Evolutionary conservation across 495 filamentous ascomycete species (phyloP).

Genomic region (Aspergillus nanangensis): DNA sequence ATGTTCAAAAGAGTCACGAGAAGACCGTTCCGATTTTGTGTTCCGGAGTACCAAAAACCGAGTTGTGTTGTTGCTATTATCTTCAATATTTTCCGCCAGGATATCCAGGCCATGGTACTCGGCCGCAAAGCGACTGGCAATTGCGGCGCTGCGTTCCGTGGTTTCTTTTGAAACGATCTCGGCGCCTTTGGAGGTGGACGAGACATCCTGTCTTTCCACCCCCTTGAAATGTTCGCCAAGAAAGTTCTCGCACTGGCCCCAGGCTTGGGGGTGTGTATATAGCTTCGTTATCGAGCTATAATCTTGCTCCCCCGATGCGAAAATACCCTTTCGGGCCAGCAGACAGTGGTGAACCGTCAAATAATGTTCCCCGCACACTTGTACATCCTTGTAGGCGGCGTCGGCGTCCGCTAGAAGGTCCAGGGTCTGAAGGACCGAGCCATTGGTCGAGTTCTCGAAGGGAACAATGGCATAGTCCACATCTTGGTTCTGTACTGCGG

Average conservation of each 20-base stretch:
- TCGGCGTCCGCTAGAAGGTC: constrained; percentile 78
- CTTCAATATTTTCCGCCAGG: constrained; percentile 74
- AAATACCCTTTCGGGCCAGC: constrained; percentile 47
- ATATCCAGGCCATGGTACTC: constrained; percentile 60
- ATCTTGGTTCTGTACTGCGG: constrained; percentile 60
- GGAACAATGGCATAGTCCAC: constrained; percentile 78
- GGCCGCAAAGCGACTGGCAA: constrained; percentile 71
- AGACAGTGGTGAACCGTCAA: constrained; percentile 83
- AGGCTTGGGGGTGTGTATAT: constrained; percentile 92
- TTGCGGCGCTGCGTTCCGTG: constrained; percentile 61
- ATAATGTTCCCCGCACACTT: constrained; percentile 77
- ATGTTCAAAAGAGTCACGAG: constrained; percentile 16
- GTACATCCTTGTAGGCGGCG: constrained; percentile 54
- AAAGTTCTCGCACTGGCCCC: constrained; percentile 86
- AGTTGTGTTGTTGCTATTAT: constrained; percentile 78
- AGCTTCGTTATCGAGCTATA: constrained; percentile 45
- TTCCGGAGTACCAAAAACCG: constrained; percentile 76
- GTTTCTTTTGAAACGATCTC: constrained; percentile 63
- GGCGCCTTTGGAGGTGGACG: constrained; percentile 78
- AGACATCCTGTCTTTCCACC: constrained; percentile 76
- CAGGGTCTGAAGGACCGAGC: constrained; percentile 80
- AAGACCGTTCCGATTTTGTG: constrained; percentile 21
- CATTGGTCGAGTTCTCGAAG: constrained; percentile 94
- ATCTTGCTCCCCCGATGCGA: constrained; percentile 15
- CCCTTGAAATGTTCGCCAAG: constrained; percentile 60